These are phyloP conservation scores for Plasmodium inui DNA, from an alignment of 169 alveolate species.

Conservation along the genomic window DNA sequence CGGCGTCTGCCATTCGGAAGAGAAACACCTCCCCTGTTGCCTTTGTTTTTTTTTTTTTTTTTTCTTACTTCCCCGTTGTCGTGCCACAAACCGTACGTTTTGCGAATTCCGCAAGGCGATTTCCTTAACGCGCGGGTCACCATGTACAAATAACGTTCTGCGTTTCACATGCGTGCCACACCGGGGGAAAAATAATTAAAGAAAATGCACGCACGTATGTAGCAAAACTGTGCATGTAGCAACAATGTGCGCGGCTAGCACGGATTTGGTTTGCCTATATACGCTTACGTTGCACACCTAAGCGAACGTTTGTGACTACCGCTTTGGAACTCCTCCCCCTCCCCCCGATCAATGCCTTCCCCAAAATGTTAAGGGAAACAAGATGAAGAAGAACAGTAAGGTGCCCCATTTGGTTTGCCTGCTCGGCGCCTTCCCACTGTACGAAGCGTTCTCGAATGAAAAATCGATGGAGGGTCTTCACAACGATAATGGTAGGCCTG, in stretches of 20 bases:
- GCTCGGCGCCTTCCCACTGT: background rate
- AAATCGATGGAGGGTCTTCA: background rate
- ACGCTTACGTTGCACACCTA: background rate
- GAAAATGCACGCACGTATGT: background rate
- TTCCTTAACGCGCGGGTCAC: background rate
- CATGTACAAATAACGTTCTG: background rate
- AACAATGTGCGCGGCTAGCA: background rate
- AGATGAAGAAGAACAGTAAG: constrained; percentile 19
- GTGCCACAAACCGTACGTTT: background rate
- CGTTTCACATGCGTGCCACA: background rate
- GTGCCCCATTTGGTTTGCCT: constrained; percentile 4
- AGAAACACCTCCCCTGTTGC: background rate
- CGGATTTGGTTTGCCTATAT: background rate
- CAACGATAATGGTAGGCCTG: background rate
- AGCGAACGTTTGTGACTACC: background rate
- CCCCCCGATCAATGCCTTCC: background rate
- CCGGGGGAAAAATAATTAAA: background rate
- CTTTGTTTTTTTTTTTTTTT: background rate
- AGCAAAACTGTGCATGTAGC: background rate
- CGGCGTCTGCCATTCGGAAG: background rate
- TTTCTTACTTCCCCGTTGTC: background rate
- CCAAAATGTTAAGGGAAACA: background rate
- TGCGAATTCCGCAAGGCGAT: background rate
- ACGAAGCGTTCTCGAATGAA: background rate
- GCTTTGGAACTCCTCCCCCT: background rate